These are phyloP conservation scores for Clavispora santaluciae DNA, from an alignment of 805 yeast genomes.

Conservation along the genomic window DNA sequence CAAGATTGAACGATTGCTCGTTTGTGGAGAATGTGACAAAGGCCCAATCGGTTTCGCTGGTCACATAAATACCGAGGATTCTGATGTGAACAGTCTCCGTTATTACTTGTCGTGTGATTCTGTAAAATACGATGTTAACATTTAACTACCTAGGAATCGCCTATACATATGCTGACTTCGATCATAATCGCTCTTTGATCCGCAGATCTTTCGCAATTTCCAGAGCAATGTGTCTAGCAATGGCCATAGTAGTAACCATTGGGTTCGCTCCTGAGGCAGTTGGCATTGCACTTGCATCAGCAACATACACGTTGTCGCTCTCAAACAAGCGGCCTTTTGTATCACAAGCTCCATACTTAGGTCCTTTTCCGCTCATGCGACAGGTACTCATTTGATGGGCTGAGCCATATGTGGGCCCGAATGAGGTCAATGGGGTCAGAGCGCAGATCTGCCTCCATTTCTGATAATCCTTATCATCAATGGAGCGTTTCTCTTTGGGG, in stretches of 20 bases:
- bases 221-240: slow-evolving; percentile 40
- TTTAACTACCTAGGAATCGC: neutral
- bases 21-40: slow-evolving; percentile 73
- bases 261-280: slow-evolving; percentile 53
- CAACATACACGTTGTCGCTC: slow-evolving; percentile 43
- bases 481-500: slow-evolving; percentile 33
- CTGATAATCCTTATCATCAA: slow-evolving; percentile 41
- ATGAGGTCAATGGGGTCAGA: slow-evolving; percentile 23
- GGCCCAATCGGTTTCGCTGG: slow-evolving; percentile 76
- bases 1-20: slow-evolving; percentile 47
- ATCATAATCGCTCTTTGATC: slow-evolving; percentile 17
- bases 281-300: slow-evolving; percentile 49
- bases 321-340: slow-evolving; percentile 43
- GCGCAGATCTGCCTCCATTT: slow-evolving; percentile 29
- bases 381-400: slow-evolving; percentile 55
- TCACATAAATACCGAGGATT: slow-evolving; percentile 20
- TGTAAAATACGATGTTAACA: slow-evolving; percentile 31
- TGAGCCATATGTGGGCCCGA: slow-evolving; percentile 34
- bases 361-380: slow-evolving; percentile 46
- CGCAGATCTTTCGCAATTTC: slow-evolving; percentile 31
- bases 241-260: slow-evolving; percentile 46
- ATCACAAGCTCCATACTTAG: slow-evolving; percentile 41
- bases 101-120: slow-evolving; percentile 46
- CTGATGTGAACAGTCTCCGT: slow-evolving; percentile 34
- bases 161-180: slow-evolving; percentile 13